phyloP scores from a whole-genome alignment of 73 alveolate species.

The Tetrahymena borealis region DNA sequence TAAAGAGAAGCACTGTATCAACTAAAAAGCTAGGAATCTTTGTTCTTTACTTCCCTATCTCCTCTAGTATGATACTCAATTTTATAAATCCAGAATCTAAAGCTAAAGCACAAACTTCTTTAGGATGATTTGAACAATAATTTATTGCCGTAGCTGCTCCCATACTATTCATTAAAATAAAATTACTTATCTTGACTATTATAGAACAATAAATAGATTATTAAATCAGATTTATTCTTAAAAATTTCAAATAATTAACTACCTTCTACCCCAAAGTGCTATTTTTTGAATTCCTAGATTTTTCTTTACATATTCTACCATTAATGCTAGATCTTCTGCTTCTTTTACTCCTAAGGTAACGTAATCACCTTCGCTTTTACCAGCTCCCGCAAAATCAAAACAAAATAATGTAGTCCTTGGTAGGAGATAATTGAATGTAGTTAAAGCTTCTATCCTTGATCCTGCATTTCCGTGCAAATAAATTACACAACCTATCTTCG shows the following conservation, averaged over 20 bases:
- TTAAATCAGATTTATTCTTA: too few species aligned
- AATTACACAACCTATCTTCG: slow-evolving; percentile 27
- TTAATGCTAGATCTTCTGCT: slow-evolving; percentile 47
- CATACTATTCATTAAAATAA: neutral
- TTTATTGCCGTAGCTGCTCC: neutral
- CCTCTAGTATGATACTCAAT: slow-evolving; percentile 15
- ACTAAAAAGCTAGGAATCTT: slow-evolving; percentile 56
- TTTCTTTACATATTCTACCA: slow-evolving; percentile 52
- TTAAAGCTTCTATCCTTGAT: slow-evolving; percentile 50
- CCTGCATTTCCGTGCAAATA: slow-evolving; percentile 58
- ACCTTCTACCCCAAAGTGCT: slow-evolving; percentile 68
- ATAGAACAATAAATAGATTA: neutral
- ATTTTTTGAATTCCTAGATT: slow-evolving; percentile 43
- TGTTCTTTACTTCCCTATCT: slow-evolving; percentile 53
- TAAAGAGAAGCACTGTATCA: slow-evolving; percentile 36
- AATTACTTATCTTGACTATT: neutral
- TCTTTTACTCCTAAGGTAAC: slow-evolving; percentile 60
- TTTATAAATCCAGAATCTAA: neutral
- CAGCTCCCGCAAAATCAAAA: slow-evolving; percentile 61
- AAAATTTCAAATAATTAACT: slow-evolving; percentile 50
- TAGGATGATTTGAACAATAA: neutral
- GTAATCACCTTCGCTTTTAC: slow-evolving; percentile 57
- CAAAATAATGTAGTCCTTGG: slow-evolving; percentile 47
- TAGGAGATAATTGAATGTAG: slow-evolving; percentile 37
- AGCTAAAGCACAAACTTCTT: neutral